Base-by-base conservation (phyloP, 768 basidiomycete genomes). In the Amanita pseudoporphyria region DNA sequence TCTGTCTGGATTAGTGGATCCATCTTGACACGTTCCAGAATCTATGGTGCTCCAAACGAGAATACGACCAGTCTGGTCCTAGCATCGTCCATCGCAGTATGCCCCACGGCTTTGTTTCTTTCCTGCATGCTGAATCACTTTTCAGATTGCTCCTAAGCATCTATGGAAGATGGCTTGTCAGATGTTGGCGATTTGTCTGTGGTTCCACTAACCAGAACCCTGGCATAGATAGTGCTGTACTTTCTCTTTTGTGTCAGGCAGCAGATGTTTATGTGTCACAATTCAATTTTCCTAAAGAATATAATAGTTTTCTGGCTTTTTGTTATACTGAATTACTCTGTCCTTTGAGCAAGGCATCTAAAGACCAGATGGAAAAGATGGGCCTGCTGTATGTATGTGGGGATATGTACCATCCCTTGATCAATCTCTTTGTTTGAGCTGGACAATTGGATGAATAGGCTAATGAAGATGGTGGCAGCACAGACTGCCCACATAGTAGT, bases 1-100 rank as follows among this genome's bases (percentile, higher is more conserved):
- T 91, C 88, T 48, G 92, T 94, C 69, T 96, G 93, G 88, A 92
- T 92, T 58, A 86, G 86, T 71, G 86, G 85, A 52, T 85, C 83
- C 37, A 88, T 87, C 59, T 70, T 88, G 57, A 91, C 62, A 94
- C 92, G 58, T 95, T 95, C 92, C 92, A 95, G 74, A 93, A 92
- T 65, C 71, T 94, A 70, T 96, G 93, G 91, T 85, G 85, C 70
- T 82, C 84, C 52, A 89, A 89, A 69, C 87, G 89, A 61, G 91
- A 93, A 71, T 93, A 92, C 70, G 90, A 92, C 64, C 90, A 88
- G 66, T 77, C 76, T 49, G 84, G 85, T 40, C 84, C 85, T 54
- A 81, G 77, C 51, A 87, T 87, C 54, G 82, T 86, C 57, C 85
- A 87, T 60, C 84, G 84, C 73, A 85, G 79, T 81, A 64, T 53